Percentiles rank a stretch among this genome's conserved stretches.
Evolutionary conservation across 1,284 basidiomycete species (phyloP).

Genomic region (Rhodotorula sp.): DNA sequence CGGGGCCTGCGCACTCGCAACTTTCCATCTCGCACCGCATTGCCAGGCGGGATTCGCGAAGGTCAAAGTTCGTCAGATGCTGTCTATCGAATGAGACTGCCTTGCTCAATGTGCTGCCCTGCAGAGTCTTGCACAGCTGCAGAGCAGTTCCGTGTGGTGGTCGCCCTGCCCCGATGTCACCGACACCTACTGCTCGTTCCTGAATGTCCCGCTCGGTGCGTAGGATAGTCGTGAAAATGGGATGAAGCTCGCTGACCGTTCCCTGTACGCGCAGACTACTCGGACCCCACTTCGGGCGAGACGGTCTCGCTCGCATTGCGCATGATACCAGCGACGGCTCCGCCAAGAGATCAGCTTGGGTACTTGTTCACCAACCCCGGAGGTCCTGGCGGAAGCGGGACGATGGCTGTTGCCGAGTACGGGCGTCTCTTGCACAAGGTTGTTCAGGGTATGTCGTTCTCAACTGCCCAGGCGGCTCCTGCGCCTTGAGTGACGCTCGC

Average conservation of each 20-base stretch:
- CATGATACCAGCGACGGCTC: slow-evolving; percentile 37
- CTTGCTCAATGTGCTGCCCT: neutral
- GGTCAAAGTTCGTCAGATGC: too few relatives aligned
- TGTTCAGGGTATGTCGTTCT: neutral
- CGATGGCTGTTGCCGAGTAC: slow-evolving; percentile 6
- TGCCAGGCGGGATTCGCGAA: too few relatives aligned
- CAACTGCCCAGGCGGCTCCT: neutral
- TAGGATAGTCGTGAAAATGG: too few relatives aligned
- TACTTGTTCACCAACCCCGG: slow-evolving; percentile 31
- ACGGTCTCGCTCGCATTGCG: slow-evolving; percentile 43
- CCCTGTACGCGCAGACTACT: slow-evolving; percentile 12
- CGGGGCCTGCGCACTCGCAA: too few relatives aligned
- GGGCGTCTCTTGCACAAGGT: slow-evolving; percentile 31
- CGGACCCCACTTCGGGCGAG: slow-evolving; percentile 15
- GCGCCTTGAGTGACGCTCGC: too few relatives aligned
- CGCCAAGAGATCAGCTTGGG: slow-evolving; percentile 16
- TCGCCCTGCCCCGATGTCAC: slow-evolving; percentile 27
- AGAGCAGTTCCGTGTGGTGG: slow-evolving; percentile 20
- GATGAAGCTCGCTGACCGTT: too few relatives aligned
- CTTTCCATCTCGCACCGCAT: too few relatives aligned
- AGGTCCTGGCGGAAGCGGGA: slow-evolving; percentile 43
- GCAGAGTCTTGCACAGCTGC: neutral
- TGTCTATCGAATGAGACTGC: too few relatives aligned
- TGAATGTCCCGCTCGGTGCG: slow-evolving; percentile 37
- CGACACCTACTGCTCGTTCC: slow-evolving; percentile 24